phyloP scores from a whole-genome alignment of 2,329 filamentous ascomycete genomes.

The Hypoxylon rubiginosum region DNA sequence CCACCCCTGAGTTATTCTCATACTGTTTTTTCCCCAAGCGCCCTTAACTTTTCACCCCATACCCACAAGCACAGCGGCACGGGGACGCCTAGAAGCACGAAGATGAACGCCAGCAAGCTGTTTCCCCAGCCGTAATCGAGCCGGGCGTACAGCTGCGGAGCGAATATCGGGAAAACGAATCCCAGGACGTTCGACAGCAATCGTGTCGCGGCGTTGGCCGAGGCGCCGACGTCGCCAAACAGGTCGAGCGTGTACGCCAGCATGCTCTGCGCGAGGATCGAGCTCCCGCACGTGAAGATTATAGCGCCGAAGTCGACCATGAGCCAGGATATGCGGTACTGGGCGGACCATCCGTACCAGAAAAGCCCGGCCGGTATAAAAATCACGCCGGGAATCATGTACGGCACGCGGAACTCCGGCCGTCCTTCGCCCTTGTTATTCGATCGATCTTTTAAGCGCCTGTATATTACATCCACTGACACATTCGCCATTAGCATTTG shows the following conservation, averaged over 20 bases:
- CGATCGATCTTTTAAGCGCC: constrained; percentile 34
- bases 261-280: constrained; percentile 66
- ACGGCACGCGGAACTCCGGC: constrained; percentile 65
- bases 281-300: constrained; percentile 67
- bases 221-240: constrained; percentile 53
- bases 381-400: constrained; percentile 66
- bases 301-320: constrained; percentile 69
- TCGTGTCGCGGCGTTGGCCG: constrained; percentile 64
- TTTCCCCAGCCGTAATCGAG: constrained; percentile 62
- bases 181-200: constrained; percentile 66
- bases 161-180: constrained; percentile 69
- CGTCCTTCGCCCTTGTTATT: constrained; percentile 42
- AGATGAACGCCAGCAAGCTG: constrained; percentile 58
- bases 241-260: constrained; percentile 70
- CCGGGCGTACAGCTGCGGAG: constrained; percentile 54
- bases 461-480: constrained; percentile 56
- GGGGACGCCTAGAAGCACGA: constrained; percentile 39
- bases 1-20: no score
- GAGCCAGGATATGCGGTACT: constrained; percentile 67
- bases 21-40: constrained; percentile 28
- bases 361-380: constrained; percentile 66
- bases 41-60: constrained; percentile 44
- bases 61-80: constrained; percentile 44
- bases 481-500: neutral
- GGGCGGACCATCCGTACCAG: constrained; percentile 70